Conservation (phyloP, 371 early-diverging fungal genomes). For the Thermomucor indicae-seudaticae region DNA sequence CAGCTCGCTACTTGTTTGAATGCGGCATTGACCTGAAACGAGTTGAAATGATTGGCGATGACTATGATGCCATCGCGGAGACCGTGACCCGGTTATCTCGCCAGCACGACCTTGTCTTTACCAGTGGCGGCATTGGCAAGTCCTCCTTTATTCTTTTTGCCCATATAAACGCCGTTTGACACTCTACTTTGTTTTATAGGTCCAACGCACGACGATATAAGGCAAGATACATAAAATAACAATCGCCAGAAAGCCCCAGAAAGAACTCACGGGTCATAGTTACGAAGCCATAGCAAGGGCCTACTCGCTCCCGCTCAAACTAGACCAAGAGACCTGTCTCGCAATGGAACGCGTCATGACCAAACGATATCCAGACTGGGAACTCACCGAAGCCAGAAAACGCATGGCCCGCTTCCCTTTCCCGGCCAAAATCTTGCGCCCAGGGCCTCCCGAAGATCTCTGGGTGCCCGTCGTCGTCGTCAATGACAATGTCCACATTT, state of each 20-base stretch:
- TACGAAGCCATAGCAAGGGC: conserved; percentile 66
- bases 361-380: conserved; percentile 19
- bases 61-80: conserved; percentile 45
- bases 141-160: not conserved
- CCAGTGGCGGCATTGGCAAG: conserved; percentile 69
- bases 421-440: conserved; percentile 38
- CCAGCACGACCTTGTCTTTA: conserved; percentile 60
- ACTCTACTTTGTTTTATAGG: conserved; percentile 13
- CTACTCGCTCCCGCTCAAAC: conserved; percentile 40
- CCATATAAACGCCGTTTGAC: not conserved
- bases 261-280: conserved; percentile 18
- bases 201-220: conserved; percentile 70
- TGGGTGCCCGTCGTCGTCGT: conserved; percentile 62
- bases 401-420: conserved; percentile 69
- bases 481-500: conserved; percentile 57
- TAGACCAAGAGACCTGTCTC: conserved; percentile 54
- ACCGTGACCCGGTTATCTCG: conserved; percentile 47
- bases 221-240: not conserved
- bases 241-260: not conserved
- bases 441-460: conserved; percentile 24
- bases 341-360: conserved; percentile 43
- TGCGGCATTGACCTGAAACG: conserved; percentile 56
- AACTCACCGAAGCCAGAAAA: conserved; percentile 45
- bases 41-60: conserved; percentile 63
- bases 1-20: conserved; percentile 56